phyloP scores from a whole-genome alignment of 768 basidiomycete species.

The Lactarius vividus region DNA sequence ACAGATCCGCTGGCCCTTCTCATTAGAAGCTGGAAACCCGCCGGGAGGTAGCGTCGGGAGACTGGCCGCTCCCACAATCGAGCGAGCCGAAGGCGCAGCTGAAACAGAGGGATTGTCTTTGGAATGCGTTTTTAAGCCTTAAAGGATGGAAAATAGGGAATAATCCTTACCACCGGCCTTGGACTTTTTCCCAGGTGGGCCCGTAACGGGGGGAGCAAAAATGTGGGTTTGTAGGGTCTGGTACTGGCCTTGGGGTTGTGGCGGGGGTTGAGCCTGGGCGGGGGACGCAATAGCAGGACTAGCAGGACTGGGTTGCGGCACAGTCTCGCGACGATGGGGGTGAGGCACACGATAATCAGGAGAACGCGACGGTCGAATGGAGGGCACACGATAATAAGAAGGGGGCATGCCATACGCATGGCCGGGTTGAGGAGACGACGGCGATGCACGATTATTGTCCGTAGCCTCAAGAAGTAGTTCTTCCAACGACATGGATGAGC shows the following conservation, averaged over 20 bases:
- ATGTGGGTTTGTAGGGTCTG: constrained; percentile 61
- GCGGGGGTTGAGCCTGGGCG: constrained; percentile 27
- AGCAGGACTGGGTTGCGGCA: constrained; percentile 8
- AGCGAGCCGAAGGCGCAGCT: constrained; percentile 16
- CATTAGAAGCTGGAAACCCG: constrained; percentile 36
- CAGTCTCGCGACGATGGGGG: constrained; percentile 13
- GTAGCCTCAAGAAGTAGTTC: constrained; percentile 48
- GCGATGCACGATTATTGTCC: constrained; percentile 37
- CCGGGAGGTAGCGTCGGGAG: constrained; percentile 32
- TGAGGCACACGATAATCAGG: constrained; percentile 20
- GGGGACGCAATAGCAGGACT: constrained; percentile 24
- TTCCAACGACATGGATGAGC: constrained; percentile 41
- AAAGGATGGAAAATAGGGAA: constrained; percentile 8
- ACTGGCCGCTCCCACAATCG: constrained; percentile 27
- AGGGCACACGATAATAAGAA: constrained; percentile 27
- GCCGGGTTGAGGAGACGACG: constrained; percentile 23
- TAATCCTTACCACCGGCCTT: constrained; percentile 40
- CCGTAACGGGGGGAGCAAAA: constrained; percentile 70
- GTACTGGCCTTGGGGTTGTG: constrained; percentile 38
- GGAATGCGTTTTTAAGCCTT: not conserved
- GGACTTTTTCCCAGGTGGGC: constrained; percentile 66
- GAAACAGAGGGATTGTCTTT: constrained; percentile 11
- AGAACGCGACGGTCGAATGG: constrained; percentile 18
- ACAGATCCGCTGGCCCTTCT: constrained; percentile 63
- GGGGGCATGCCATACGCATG: constrained; percentile 34